Evolutionary conservation across 495 filamentous ascomycete genomes (phyloP).

Genomic region (Achaetomiella virescens): DNA sequence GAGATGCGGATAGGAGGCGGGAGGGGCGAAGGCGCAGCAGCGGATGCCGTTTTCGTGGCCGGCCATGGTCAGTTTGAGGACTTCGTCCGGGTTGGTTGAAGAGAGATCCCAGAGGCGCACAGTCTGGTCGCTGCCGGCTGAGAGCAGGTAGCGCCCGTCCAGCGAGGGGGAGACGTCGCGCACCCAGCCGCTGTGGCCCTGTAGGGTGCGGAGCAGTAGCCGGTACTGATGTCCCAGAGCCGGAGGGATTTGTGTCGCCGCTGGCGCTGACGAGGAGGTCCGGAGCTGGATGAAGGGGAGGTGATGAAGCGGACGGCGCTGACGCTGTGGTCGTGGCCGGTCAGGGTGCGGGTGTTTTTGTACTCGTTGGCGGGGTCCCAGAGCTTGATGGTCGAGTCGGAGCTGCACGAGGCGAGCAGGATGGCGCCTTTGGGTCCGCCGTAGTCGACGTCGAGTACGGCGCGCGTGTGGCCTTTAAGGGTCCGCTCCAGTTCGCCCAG

Average conservation of each 20-base stretch:
- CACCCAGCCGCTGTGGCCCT: conserved; percentile 80
- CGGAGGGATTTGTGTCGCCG: conserved; percentile 76
- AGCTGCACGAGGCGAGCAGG: conserved; percentile 82
- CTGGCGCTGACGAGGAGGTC: conserved; percentile 76
- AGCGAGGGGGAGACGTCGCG: conserved; percentile 74
- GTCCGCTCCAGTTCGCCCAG: conserved; percentile 87
- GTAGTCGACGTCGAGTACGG: conserved; percentile 83
- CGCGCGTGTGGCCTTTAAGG: conserved; percentile 86
- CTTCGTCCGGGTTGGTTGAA: conserved; percentile 59
- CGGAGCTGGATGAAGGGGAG: conserved; percentile 58
- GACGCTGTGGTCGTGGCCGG: conserved; percentile 88
- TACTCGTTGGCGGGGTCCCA: conserved; percentile 95
- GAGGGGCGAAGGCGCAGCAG: conserved; percentile 83
- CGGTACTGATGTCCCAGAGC: conserved; percentile 88
- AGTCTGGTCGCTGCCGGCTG: conserved; percentile 71
- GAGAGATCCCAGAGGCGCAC: conserved; percentile 78
- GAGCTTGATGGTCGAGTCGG: conserved; percentile 88
- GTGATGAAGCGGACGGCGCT: conserved; percentile 85
- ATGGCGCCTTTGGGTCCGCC: conserved; percentile 78
- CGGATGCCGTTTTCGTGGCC: conserved; percentile 90
- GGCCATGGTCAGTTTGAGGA: conserved; percentile 69
- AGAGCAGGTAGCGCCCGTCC: conserved; percentile 78
- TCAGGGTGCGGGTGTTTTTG: conserved; percentile 88
- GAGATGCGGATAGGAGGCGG: conserved; percentile 70
- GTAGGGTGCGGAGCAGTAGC: conserved; percentile 82